Conservation (phyloP, 75 land plant species). For the Larix kaempferi region DNA sequence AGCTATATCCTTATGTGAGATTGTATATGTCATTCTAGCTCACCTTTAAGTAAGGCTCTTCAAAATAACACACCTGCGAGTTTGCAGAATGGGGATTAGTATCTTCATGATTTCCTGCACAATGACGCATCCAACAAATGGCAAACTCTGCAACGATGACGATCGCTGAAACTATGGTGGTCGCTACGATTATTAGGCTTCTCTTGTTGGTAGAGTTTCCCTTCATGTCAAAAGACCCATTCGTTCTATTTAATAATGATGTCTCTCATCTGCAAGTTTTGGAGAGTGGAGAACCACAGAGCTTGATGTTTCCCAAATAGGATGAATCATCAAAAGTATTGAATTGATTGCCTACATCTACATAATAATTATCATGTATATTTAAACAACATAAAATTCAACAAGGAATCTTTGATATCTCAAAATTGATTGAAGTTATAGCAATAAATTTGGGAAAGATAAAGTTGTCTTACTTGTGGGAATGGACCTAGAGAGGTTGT, state of each 20-base stretch:
- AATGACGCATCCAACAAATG: not conserved
- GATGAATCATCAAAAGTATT: not conserved
- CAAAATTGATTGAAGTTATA: not conserved
- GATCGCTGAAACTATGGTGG: too few relatives aligned
- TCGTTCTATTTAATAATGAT: not conserved
- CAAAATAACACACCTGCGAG: not conserved
- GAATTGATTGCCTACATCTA: not conserved
- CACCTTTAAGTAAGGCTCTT: not conserved
- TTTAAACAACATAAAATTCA: not conserved
- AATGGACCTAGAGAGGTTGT: constrained; percentile 31
- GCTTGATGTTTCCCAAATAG: not conserved
- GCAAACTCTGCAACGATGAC: too few relatives aligned
- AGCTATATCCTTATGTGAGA: not conserved
- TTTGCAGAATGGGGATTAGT: not conserved
- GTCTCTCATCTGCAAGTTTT: not conserved
- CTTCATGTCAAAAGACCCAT: not conserved
- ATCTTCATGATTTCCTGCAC: not conserved
- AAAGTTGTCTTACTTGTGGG: constrained; percentile 12
- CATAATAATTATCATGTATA: not conserved
- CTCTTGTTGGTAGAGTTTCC: not conserved
- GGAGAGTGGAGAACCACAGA: not conserved
- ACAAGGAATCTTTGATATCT: not conserved
- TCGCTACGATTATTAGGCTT: too few relatives aligned
- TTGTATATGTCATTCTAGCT: not conserved
- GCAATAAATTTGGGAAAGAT: too few relatives aligned